Conservation (phyloP, 306 rosid genomes). For the Vigna trinervia region DNA sequence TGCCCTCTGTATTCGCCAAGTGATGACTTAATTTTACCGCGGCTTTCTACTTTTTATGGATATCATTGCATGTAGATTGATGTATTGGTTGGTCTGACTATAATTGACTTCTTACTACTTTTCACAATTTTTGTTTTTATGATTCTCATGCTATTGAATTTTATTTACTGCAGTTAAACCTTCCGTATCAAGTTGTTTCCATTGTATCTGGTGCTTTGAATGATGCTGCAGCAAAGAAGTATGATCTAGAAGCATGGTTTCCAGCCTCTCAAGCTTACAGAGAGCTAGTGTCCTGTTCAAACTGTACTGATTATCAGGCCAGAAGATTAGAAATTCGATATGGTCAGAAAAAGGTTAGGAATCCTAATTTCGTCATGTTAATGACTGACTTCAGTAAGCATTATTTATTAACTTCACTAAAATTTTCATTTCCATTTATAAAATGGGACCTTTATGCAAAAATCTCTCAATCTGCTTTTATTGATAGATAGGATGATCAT, state of each 20-base stretch:
- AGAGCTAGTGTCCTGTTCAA: constrained; percentile 93
- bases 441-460: background rate
- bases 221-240: constrained; percentile 98
- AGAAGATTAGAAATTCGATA: constrained; percentile 87
- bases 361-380: constrained; percentile 16
- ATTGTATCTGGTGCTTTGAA: constrained; percentile 97
- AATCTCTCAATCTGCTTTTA: constrained; percentile 1
- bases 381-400: constrained; percentile 18
- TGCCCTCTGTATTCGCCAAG: constrained; percentile 1
- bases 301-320: constrained; percentile 95
- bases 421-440: background rate
- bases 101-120: constrained; percentile 26
- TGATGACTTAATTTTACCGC: background rate
- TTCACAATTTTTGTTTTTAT: background rate
- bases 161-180: constrained; percentile 60
- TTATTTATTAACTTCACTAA: constrained; percentile 7
- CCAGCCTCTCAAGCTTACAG: constrained; percentile 89
- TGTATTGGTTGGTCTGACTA: constrained; percentile 27
- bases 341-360: constrained; percentile 90
- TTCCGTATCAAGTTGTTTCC: constrained; percentile 89
- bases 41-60: background rate
- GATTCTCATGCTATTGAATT: constrained; percentile 21
- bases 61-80: background rate
- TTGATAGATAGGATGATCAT: background rate
- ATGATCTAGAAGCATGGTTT: constrained; percentile 96